Evolutionary conservation across 495 filamentous ascomycete genomes (phyloP), one percentile per base, ranked within the genome.

Genomic region (Evansstolkia leycettana): DNA sequence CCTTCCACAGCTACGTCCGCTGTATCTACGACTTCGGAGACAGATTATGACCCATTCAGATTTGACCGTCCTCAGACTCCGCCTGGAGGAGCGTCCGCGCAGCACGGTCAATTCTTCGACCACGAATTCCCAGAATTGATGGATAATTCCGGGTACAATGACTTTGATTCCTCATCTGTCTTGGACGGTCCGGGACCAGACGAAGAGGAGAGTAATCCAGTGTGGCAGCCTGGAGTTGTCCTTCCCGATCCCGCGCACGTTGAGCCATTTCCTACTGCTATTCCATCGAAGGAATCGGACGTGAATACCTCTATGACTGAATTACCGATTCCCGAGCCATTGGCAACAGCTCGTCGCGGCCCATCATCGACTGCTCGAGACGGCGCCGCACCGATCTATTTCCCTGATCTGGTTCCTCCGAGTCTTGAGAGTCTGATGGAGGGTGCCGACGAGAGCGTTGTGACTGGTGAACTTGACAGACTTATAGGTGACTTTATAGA

Each of bases 41-140:
- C 53, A 1, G 64, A 65, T 30, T 64, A 64, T 29, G 64, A 67
- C 38, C 64, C 62, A 1, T 67, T 67, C 51, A 55, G 60, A 0
- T 62, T 65, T 34, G 64, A 65, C 28, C 58, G 60, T 7, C 55
- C 60, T 11, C 37, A 40, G 6, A 55, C 56, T 2, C 52, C 59
- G 0, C 41, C 42, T 2, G 55, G 39, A 2, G 19, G 24, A 24
- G 11, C 29, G 5, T 23, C 35, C 9, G 7, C 41, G 3, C 44
- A 41, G 16, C 47, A 45, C 11, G 31, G 33, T 9, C 45, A 43
- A 7, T 50, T 46, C n/a, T 41, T 45, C 9, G 36, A 51, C 23
- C 40, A 44, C 11, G 45, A 48, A 3, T 49, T 55, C 37, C 50
- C 55, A 0, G 41, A 50, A 18, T 38, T 57, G 14, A 24, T 50